These are phyloP conservation scores for Phlyctochytrium planicorne DNA, from an alignment of 192 early-diverging fungal genomes.

Conservation along the genomic window DNA sequence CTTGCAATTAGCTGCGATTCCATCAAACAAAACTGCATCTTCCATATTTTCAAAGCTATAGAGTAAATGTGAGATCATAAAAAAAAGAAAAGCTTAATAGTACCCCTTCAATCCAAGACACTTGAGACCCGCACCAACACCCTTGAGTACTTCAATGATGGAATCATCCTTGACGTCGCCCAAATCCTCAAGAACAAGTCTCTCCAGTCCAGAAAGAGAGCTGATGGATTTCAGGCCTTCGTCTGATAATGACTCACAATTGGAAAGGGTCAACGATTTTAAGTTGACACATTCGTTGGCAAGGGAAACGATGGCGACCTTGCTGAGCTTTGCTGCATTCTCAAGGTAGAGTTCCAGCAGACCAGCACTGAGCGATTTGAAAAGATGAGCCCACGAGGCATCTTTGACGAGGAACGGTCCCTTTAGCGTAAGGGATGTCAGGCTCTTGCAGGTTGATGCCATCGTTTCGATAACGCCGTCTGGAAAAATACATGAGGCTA, in stretches of 20 bases:
- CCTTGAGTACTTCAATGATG: conserved; percentile 43
- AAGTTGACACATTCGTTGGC: conserved; percentile 27
- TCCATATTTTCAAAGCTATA: conserved; percentile 38
- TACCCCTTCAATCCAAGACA: conserved; percentile 55
- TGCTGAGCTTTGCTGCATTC: conserved; percentile 39
- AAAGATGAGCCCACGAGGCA: conserved; percentile 56
- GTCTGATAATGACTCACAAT: conserved; percentile 57
- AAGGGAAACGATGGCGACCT: conserved; percentile 16
- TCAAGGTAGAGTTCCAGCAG: conserved; percentile 42
- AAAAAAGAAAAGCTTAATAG: conserved; percentile 19
- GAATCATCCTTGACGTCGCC: conserved; percentile 47
- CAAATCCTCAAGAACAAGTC: conserved; percentile 41
- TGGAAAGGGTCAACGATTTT: conserved; percentile 52
- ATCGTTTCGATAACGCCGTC: conserved; percentile 38
- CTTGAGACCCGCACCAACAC: conserved; percentile 45
- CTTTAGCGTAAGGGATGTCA: conserved; percentile 60
- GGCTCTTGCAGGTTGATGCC: conserved; percentile 35
- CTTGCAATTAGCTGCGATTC: conserved; percentile 55
- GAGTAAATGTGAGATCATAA: conserved; percentile 1
- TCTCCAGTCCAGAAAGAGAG: conserved; percentile 34
- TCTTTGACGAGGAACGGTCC: conserved; percentile 73
- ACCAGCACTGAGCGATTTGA: conserved; percentile 48
- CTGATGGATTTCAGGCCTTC: conserved; percentile 45
- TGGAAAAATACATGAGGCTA: neutral
- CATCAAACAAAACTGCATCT: conserved; percentile 56